Conservation (phyloP, 1,139 yeast species). For the Pichia sp. region DNA sequence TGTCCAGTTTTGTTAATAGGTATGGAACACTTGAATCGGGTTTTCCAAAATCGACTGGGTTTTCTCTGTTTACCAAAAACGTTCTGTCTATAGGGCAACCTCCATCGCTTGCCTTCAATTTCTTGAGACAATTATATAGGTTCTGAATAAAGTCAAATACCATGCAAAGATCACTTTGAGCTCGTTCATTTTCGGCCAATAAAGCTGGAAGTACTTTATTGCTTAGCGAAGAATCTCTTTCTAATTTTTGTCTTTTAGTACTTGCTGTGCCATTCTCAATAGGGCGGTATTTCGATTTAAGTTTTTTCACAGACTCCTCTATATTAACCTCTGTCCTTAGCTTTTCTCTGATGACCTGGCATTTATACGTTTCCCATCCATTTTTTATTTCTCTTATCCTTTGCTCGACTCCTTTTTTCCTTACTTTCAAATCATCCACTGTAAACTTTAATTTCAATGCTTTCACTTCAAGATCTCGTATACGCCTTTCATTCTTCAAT, state of each 20-base stretch:
- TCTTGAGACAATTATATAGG: constrained; percentile 8
- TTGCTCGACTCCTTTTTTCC: constrained; percentile 5
- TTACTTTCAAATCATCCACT: constrained; percentile 6
- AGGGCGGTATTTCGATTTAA: background rate
- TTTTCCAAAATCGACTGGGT: background rate
- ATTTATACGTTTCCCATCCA: constrained; percentile 9
- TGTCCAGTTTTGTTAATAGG: constrained; percentile 17
- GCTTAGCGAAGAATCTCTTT: background rate
- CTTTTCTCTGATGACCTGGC: constrained; percentile 33
- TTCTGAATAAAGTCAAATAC: constrained; percentile 1
- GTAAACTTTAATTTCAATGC: constrained; percentile 14
- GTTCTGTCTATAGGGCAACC: constrained; percentile 2
- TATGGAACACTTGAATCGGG: background rate
- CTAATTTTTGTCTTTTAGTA: background rate
- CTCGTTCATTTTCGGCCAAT: constrained; percentile 4
- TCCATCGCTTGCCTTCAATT: constrained; percentile 11
- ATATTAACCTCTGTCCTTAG: constrained; percentile 43
- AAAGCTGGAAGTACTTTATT: background rate
- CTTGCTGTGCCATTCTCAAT: background rate
- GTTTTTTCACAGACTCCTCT: constrained; percentile 2
- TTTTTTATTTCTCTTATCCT: constrained; percentile 6
- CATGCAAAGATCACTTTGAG: background rate
- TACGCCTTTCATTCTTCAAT: constrained; percentile 17
- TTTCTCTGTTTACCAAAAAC: background rate
- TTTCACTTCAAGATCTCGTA: constrained; percentile 19